phyloP scores from a whole-genome alignment of 306 rosid genomes.

The Oemleria cerasiformis region DNA sequence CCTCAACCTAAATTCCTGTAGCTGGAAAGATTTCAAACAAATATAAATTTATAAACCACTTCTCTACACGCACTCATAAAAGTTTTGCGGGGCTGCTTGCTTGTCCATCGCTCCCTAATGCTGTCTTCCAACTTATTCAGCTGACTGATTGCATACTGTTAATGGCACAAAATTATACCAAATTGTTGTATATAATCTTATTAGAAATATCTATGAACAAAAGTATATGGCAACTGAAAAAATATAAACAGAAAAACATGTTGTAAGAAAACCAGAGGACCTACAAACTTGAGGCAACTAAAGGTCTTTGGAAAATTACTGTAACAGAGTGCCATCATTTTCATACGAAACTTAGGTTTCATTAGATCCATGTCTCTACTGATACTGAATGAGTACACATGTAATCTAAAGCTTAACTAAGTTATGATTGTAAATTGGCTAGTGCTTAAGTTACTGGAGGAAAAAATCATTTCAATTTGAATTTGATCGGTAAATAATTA shows the following conservation, averaged over 20 bases:
- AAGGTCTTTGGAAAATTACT: background rate
- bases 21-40: slow-evolving; percentile 11
- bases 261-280: background rate
- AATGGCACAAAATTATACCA: slow-evolving; percentile 33
- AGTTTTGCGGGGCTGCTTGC: slow-evolving; percentile 57
- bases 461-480: background rate
- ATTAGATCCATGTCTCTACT: background rate
- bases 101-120: slow-evolving; percentile 89
- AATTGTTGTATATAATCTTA: background rate
- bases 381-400: background rate
- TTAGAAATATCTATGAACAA: background rate
- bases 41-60: slow-evolving; percentile 3
- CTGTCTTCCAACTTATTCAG: slow-evolving; percentile 92
- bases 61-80: slow-evolving; percentile 48
- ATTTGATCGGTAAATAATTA: background rate
- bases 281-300: background rate
- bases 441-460: background rate
- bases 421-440: background rate
- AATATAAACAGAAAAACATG: background rate
- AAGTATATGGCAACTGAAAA: background rate
- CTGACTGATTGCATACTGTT: slow-evolving; percentile 84
- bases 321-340: background rate
- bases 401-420: background rate
- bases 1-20: slow-evolving; percentile 1
- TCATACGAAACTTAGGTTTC: background rate